These are phyloP conservation scores for Nakazawaea wyomingensis DNA, from an alignment of 805 yeast species.

Conservation along the genomic window DNA sequence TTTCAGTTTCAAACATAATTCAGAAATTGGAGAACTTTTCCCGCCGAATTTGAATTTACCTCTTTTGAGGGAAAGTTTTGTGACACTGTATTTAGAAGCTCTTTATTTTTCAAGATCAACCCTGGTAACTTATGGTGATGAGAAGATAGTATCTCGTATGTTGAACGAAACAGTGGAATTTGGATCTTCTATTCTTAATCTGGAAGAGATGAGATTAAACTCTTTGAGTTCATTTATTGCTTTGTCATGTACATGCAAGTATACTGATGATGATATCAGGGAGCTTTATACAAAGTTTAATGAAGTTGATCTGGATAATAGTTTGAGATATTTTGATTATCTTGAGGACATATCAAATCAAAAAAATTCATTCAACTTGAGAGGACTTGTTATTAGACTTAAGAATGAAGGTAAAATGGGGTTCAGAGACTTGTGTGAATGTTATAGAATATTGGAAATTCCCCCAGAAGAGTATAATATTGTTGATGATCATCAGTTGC, in stretches of 20 bases:
- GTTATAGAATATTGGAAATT: constrained; percentile 25
- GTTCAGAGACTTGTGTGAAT: constrained; percentile 33
- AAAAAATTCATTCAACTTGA: constrained; percentile 41
- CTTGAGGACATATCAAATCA: constrained; percentile 44
- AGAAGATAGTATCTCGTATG: background rate
- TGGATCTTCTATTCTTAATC: constrained; percentile 13
- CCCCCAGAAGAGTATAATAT: constrained; percentile 13
- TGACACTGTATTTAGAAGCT: constrained; percentile 50
- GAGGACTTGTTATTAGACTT: constrained; percentile 38
- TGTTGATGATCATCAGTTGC: constrained; percentile 20
- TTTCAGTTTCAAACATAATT: constrained; percentile 39
- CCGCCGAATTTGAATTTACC: constrained; percentile 40
- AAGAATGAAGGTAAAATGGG: constrained; percentile 50
- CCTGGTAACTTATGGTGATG: constrained; percentile 10
- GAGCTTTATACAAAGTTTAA: constrained; percentile 39
- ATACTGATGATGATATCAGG: constrained; percentile 43
- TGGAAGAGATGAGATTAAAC: constrained; percentile 7
- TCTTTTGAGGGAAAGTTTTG: constrained; percentile 41
- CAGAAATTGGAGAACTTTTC: constrained; percentile 18
- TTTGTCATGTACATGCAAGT: constrained; percentile 44
- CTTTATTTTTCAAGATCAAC: constrained; percentile 5
- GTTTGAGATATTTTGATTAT: constrained; percentile 55
- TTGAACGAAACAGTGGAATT: constrained; percentile 8
- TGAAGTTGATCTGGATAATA: constrained; percentile 36
- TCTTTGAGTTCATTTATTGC: constrained; percentile 28